Evolutionary conservation across 2,329 filamentous ascomycete genomes (phyloP).

Genomic region (Neofusicoccum sp.): DNA sequence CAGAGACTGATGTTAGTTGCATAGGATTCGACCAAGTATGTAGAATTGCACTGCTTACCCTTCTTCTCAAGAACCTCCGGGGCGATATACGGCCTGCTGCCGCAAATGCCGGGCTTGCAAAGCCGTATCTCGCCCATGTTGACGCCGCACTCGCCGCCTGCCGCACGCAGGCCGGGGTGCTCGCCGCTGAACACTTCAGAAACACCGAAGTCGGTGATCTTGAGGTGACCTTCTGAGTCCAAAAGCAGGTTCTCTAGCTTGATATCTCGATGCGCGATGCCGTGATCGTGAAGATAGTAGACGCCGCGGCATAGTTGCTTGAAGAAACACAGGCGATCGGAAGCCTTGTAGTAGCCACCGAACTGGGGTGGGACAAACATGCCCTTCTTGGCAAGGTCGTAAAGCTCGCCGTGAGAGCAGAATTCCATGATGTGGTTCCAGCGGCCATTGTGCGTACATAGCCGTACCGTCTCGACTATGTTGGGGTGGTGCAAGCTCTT

Average conservation of each 20-base stretch:
- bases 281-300: constrained; percentile 77
- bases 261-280: constrained; percentile 88
- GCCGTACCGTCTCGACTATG: constrained; percentile 76
- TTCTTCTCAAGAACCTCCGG: constrained; percentile 78
- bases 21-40: constrained; percentile 34
- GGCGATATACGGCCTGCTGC: constrained; percentile 83
- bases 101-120: constrained; percentile 79
- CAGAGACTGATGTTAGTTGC: not conserved
- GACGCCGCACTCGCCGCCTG: constrained; percentile 72
- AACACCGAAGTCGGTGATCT: constrained; percentile 90
- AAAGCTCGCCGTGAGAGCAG: constrained; percentile 80
- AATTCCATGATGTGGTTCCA: constrained; percentile 97
- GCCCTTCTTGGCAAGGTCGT: constrained; percentile 66
- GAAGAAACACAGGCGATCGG: constrained; percentile 81
- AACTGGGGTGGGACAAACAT: constrained; percentile 30
- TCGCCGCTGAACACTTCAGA: constrained; percentile 83
- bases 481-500: constrained; percentile 86
- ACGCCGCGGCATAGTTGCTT: constrained; percentile 86
- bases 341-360: constrained; percentile 53
- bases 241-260: constrained; percentile 87
- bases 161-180: constrained; percentile 75
- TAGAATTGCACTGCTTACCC: not conserved
- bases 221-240: constrained; percentile 76
- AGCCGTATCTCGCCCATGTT: constrained; percentile 71
- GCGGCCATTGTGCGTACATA: constrained; percentile 71